A percentile compares a stretch with the other conserved stretches of the same genome.
These are phyloP conservation scores for Infundibulicybe gibba DNA, from an alignment of 768 basidiomycete species.

Conservation along the genomic window DNA sequence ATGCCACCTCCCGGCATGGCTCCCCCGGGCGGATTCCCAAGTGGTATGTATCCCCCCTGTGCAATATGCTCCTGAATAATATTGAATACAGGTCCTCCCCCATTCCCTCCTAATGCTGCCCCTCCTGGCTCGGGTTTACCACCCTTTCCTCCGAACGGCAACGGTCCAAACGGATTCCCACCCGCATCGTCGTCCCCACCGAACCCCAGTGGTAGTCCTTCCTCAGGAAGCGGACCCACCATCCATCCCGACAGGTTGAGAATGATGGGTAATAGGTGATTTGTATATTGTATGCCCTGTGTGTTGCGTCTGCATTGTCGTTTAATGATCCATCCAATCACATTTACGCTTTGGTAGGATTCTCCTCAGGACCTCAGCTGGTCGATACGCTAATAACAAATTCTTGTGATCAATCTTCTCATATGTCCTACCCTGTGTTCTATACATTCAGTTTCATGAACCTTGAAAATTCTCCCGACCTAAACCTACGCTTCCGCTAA, in stretches of 20 bases:
- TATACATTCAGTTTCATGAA: too few relatives aligned
- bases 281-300: not conserved
- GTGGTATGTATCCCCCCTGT: constrained; percentile 29
- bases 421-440: too few relatives aligned
- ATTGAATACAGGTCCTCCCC: constrained; percentile 28
- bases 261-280: constrained; percentile 64
- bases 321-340: too few relatives aligned
- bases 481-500: too few relatives aligned
- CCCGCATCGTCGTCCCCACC: constrained; percentile 24
- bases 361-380: too few relatives aligned
- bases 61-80: constrained; percentile 6
- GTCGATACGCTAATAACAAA: too few relatives aligned
- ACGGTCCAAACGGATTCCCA: constrained; percentile 22
- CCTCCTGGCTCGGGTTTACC: constrained; percentile 41
- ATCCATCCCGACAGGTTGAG: constrained; percentile 83
- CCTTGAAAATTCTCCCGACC: too few relatives aligned
- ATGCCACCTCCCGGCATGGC: constrained; percentile 43
- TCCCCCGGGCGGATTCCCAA: constrained; percentile 34
- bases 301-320: too few relatives aligned
- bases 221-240: constrained; percentile 45
- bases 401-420: too few relatives aligned
- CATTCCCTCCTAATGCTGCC: constrained; percentile 47
- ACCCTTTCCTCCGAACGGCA: constrained; percentile 38
- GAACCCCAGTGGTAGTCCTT: constrained; percentile 17
- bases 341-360: too few relatives aligned